These are phyloP conservation scores for Fusarium liriodendri DNA, from an alignment of 2,329 filamentous ascomycete species.

Conservation along the genomic window DNA sequence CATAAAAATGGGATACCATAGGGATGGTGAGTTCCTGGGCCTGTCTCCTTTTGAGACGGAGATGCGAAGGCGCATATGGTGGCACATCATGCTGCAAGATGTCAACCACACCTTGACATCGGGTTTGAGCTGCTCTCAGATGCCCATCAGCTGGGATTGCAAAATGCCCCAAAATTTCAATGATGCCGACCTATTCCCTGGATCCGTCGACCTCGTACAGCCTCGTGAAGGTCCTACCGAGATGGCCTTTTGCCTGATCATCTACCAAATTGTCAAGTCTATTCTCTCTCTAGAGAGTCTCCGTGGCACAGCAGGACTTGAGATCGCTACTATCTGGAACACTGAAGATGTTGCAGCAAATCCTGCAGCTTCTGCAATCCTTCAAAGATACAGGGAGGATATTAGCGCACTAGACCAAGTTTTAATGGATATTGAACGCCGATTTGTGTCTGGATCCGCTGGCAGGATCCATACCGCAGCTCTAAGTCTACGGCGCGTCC, in stretches of 20 bases:
- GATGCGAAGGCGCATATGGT: not conserved
- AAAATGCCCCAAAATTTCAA: not conserved
- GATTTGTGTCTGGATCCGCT: not conserved
- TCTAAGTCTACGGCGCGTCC: not conserved
- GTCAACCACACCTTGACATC: not conserved
- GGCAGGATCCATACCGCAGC: not conserved
- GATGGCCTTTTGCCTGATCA: not conserved
- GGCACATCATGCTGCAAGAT: not conserved
- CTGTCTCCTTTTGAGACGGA: not conserved
- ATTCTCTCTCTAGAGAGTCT: not conserved
- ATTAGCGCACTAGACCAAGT: not conserved
- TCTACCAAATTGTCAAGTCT: not conserved
- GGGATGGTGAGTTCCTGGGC: not conserved
- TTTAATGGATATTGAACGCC: not conserved
- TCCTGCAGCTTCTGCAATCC: not conserved
- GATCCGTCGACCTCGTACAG: not conserved
- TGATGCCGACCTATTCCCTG: not conserved
- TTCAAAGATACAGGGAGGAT: not conserved
- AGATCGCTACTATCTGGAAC: not conserved
- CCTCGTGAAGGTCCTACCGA: not conserved
- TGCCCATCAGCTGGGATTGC: not conserved
- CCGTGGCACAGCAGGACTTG: not conserved
- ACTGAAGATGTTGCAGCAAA: not conserved
- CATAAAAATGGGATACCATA: not conserved
- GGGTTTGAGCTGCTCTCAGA: not conserved